Conservation (phyloP, 352 stramenopile species). For the Phytophthora colocasiae region DNA sequence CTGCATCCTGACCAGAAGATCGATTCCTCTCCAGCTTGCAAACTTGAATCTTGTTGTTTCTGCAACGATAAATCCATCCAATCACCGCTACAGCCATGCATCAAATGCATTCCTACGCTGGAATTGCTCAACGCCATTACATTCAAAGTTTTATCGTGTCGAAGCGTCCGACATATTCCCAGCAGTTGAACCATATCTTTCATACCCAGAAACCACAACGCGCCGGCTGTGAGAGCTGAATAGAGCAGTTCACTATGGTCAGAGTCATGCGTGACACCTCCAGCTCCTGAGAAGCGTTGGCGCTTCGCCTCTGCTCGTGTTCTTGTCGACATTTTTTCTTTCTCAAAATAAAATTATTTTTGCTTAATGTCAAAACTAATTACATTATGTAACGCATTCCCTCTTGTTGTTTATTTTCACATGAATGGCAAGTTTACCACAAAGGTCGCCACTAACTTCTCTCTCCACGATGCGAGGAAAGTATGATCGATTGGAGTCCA, state of each 20-base stretch:
- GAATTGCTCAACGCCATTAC: conserved; percentile 39
- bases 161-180: conserved; percentile 39
- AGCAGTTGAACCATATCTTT: conserved; percentile 36
- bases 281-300: conserved; percentile 13
- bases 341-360: too few relatives aligned
- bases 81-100: conserved; percentile 38
- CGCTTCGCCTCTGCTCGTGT: conserved; percentile 37
- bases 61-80: conserved; percentile 41
- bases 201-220: conserved; percentile 38
- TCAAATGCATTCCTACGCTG: conserved; percentile 35
- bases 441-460: too few relatives aligned
- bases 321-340: not conserved
- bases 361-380: too few relatives aligned
- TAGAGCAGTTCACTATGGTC: conserved; percentile 35
- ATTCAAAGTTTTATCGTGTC: conserved; percentile 25
- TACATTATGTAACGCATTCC: too few relatives aligned
- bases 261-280: not conserved
- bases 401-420: too few relatives aligned
- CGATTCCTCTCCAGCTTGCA: conserved; percentile 9
- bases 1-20: conserved; percentile 30
- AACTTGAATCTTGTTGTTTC: conserved; percentile 16
- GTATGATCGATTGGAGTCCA: not conserved
- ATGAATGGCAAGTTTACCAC: too few relatives aligned
- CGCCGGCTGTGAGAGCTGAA: conserved; percentile 26
- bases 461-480: too few relatives aligned